Base-by-base conservation (phyloP, 108 stramenopile genomes). In the Cyclotella baltica region DNA sequence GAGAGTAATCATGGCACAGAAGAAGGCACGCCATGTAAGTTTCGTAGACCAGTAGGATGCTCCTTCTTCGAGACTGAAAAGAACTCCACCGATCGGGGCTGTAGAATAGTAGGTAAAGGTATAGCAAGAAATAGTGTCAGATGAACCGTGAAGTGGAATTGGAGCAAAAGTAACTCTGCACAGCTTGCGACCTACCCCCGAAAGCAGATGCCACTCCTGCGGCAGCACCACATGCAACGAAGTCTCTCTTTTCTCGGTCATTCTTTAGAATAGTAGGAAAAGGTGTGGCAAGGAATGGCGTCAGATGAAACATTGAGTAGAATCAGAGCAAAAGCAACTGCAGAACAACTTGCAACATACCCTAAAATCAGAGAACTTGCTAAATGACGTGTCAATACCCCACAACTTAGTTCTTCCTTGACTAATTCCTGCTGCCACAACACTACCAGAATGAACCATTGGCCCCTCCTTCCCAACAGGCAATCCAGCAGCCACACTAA, bases 391-490 rank as follows among this genome's bases (percentile, higher is more conserved):
- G 73, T 97, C 96, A 59, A 94, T 83, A 36, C 98, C 96, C 81
- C 90, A 93, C 53, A 88, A 89, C 30, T 85, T 87, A 38, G 91
- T 91, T 73, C 89, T 87, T 40, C 98, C 98, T 78, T 98, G 94
- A 38, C 91, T 90, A 34, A 96, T 88, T n/a, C 83, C 87, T 20
- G 93, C 93, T 2, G 91, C 94, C 37, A 95, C 91, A 29, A 95
- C 93, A 25, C 89, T 59, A 16, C 94, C 94, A 70, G 77, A 80
- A 70, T 93, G 94, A 28, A 98, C 92, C 98, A 98, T 97, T 20
- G 96, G 98, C 3, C 98, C 99, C 81, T 99, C 99, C 80, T 98
- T 98, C 62, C 99, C 99, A 19, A 97, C 96, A 0, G 98, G 98
- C 37, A 99, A 81, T 8, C 97, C 97, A 19, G 90, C 93, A 5